These are phyloP conservation scores for Pezicula radicicola DNA, from an alignment of 2,329 filamentous ascomycete genomes.

Conservation along the genomic window DNA sequence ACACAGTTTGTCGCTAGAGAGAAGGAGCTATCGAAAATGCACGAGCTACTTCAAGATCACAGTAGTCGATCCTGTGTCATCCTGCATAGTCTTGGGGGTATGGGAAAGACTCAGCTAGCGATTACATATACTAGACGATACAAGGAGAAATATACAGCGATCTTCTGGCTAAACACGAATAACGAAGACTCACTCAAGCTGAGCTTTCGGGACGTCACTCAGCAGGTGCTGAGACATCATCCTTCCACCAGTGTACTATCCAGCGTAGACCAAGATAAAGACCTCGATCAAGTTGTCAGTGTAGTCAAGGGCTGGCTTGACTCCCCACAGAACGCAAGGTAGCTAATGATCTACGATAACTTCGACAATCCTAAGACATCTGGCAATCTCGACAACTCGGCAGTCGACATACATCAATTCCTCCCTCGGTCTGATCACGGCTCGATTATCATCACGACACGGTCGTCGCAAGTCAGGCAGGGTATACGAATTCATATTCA, in stretches of 20 bases:
- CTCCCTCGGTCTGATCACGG: slow-evolving; percentile 17
- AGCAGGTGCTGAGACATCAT: slow-evolving; percentile 26
- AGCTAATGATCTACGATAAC: slow-evolving; percentile 24
- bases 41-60: slow-evolving; percentile 11
- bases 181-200: too few species aligned
- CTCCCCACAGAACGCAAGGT: slow-evolving; percentile 30
- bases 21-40: slow-evolving; percentile 17
- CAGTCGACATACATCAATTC: slow-evolving; percentile 29
- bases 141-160: too few species aligned
- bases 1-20: slow-evolving; percentile 17
- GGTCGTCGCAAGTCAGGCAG: too few species aligned
- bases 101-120: too few species aligned
- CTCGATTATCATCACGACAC: too few species aligned
- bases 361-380: slow-evolving; percentile 30
- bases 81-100: too few species aligned
- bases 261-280: slow-evolving; percentile 17
- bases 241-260: slow-evolving; percentile 19
- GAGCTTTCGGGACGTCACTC: slow-evolving; percentile 26
- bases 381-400: not conserved
- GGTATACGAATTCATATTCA: too few species aligned
- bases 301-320: slow-evolving; percentile 37
- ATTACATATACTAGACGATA: too few species aligned
- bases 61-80: slow-evolving; percentile 2
- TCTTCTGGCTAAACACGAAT: too few species aligned
- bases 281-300: slow-evolving; percentile 24